Evolutionary conservation across 345 rosid genomes (phyloP).

Genomic region (Luvunga scandens): DNA sequence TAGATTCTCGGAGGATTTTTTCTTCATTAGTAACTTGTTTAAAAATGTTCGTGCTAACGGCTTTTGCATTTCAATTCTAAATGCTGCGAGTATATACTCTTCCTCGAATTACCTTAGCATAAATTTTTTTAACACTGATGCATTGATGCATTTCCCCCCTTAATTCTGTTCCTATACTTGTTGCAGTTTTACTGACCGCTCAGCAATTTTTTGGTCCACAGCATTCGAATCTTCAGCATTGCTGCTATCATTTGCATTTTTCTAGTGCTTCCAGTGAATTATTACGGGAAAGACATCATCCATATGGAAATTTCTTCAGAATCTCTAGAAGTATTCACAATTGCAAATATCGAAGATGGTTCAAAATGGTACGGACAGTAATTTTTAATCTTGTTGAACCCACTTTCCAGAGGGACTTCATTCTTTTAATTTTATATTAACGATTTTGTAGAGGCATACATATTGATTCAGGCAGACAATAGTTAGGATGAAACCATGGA

Average conservation of each 20-base stretch:
- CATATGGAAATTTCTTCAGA: conserved; percentile 62
- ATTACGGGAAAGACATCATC: conserved; percentile 60
- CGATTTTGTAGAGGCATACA: neutral
- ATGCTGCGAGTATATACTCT: too few relatives aligned
- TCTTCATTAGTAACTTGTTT: too few relatives aligned
- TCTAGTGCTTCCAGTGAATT: conserved; percentile 86
- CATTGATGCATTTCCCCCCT: too few relatives aligned
- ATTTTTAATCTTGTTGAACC: neutral
- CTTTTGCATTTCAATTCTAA: neutral
- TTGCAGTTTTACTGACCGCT: conserved; percentile 13
- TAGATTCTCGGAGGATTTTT: too few relatives aligned
- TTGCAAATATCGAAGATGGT: conserved; percentile 72
- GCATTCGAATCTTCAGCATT: conserved; percentile 69
- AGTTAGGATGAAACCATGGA: too few relatives aligned
- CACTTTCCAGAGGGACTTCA: neutral
- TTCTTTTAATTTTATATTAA: neutral
- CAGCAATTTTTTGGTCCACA: conserved; percentile 32
- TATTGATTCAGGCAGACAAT: too few relatives aligned
- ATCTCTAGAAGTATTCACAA: conserved; percentile 63
- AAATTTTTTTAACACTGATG: too few relatives aligned
- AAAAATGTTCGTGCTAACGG: too few relatives aligned
- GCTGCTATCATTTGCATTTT: conserved; percentile 66
- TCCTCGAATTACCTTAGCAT: too few relatives aligned
- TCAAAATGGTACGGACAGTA: conserved; percentile 63
- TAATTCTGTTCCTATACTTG: neutral